Conservation (phyloP, 805 yeast species). For the Cyberlindnera mississippiensis region DNA sequence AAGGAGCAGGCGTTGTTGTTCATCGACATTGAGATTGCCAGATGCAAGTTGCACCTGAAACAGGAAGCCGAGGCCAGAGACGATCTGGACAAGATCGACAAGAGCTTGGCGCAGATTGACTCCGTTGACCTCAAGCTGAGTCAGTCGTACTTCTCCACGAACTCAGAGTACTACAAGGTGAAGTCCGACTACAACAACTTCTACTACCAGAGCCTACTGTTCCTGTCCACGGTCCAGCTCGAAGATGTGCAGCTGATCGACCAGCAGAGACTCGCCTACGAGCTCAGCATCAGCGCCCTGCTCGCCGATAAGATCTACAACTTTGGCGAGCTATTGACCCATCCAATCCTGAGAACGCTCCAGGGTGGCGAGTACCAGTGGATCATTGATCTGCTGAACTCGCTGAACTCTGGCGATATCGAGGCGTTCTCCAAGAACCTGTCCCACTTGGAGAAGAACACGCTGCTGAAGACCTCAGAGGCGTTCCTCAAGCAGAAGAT, state of each 20-base stretch:
- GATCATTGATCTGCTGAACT: slow-evolving; percentile 66
- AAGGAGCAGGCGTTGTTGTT: slow-evolving; percentile 53
- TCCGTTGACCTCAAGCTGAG: slow-evolving; percentile 60
- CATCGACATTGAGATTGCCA: slow-evolving; percentile 70
- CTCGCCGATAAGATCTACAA: slow-evolving; percentile 90
- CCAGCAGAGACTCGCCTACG: slow-evolving; percentile 57
- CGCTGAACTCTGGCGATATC: slow-evolving; percentile 78
- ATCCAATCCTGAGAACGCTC: slow-evolving; percentile 66
- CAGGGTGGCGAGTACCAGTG: slow-evolving; percentile 50
- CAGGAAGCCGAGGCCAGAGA: slow-evolving; percentile 59
- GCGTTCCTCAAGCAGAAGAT: slow-evolving; percentile 83
- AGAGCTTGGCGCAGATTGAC: slow-evolving; percentile 53
- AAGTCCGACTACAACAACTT: slow-evolving; percentile 76
- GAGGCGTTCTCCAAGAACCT: slow-evolving; percentile 52
- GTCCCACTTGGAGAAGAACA: slow-evolving; percentile 40
- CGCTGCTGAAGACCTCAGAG: slow-evolving; percentile 54
- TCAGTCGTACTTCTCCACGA: slow-evolving; percentile 79
- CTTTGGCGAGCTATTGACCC: slow-evolving; percentile 91
- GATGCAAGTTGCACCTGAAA: slow-evolving; percentile 56
- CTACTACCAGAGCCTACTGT: slow-evolving; percentile 78
- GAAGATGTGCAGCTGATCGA: slow-evolving; percentile 36
- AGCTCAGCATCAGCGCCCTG: slow-evolving; percentile 79
- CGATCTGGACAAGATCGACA: slow-evolving; percentile 57
- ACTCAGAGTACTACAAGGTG: slow-evolving; percentile 68
- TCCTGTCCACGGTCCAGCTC: slow-evolving; percentile 67